A percentile compares a stretch with the other conserved stretches of the same genome.
phyloP scores from a whole-genome alignment of 257 asterid species.

The Euphrasia confusa region DNA sequence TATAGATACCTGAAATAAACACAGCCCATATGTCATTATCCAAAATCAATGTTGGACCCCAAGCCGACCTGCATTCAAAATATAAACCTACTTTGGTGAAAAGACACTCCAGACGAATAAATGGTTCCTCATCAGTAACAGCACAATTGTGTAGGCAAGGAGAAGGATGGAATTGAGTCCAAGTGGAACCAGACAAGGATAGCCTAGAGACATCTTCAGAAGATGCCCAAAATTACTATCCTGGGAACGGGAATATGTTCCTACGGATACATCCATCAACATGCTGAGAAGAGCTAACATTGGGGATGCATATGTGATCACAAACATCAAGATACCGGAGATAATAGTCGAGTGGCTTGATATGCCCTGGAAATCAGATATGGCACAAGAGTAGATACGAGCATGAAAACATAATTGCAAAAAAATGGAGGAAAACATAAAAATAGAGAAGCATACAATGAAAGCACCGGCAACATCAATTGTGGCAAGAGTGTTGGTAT shows the following conservation, averaged over 20 bases:
- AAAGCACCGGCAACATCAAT: conserved; percentile 96
- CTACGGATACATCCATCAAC: conserved; percentile 42
- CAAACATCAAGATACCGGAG: conserved; percentile 84
- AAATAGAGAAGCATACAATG: conserved; percentile 37
- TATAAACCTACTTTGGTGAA: conserved; percentile 77
- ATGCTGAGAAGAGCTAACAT: conserved; percentile 63
- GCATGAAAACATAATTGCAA: conserved; percentile 16
- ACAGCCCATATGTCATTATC: conserved; percentile 40
- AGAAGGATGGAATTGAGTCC: conserved; percentile 64
- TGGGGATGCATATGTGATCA: conserved; percentile 86
- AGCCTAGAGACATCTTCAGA: conserved; percentile 47
- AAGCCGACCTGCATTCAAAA: not conserved
- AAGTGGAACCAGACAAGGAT: conserved; percentile 73
- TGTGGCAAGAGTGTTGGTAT: conserved; percentile 90
- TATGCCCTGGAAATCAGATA: conserved; percentile 53
- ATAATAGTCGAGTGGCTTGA: conserved; percentile 78
- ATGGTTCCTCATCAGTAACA: conserved; percentile 86
- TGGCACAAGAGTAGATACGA: not conserved
- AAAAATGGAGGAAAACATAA: not conserved
- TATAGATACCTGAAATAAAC: conserved; percentile 71
- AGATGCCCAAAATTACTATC: conserved; percentile 38
- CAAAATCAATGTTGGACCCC: not conserved
- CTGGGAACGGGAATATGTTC: conserved; percentile 13
- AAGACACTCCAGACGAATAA: conserved; percentile 93
- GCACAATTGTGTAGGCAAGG: conserved; percentile 54